Base-by-base conservation (phyloP, 139 green algal species). In the Microglena sp. region DNA sequence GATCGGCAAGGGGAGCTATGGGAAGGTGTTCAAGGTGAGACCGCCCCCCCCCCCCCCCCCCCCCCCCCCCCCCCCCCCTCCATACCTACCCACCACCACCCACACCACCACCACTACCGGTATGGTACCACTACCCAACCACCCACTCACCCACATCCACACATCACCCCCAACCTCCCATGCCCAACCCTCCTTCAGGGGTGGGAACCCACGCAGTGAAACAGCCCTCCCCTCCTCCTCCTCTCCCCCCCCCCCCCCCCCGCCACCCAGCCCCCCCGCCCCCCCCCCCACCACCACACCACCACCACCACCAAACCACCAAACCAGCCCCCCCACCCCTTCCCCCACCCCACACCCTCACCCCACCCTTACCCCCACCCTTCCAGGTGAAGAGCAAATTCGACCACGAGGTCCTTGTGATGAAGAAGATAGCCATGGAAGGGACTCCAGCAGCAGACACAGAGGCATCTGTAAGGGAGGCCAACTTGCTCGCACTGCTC, bases 1-100 rank as follows among this genome's bases (percentile, higher is more conserved):
- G 22, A 56, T 82, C 4, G 78, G 78, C 7, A 79, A 85, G 26
- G 78, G 78, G 11, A 69, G 57, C 0, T 85, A 82, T 62, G 78
- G 78, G 0, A 73, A 77, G 33, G 74, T 82, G 1, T 82, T 77
- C 29, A 75, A 73, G 65, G 76, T 79, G 63, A 26, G 31, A 4
- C 30, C n/a, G n/a, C n/a, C n/a, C n/a, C n/a, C n/a, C n/a, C n/a
- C n/a, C n/a, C n/a, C n/a, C n/a, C n/a, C n/a, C n/a, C n/a, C n/a
- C n/a, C n/a, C n/a, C n/a, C n/a, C n/a, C n/a, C n/a, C n/a, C 21
- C 7, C 6, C 3, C 54, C 40, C 11, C 40, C 11, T 50, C 11
- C 11, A 24, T 50, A 11, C 15, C 11, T 15, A 50, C 11, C 40
- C 15, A 50, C 11, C 11, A 50, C 40, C 15, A 15, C 11, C 11